A percentile compares a stretch with the other conserved stretches of the same genome.
Conservation (phyloP, 1,284 basidiomycete species). For the Puccinia polysora region DNA sequence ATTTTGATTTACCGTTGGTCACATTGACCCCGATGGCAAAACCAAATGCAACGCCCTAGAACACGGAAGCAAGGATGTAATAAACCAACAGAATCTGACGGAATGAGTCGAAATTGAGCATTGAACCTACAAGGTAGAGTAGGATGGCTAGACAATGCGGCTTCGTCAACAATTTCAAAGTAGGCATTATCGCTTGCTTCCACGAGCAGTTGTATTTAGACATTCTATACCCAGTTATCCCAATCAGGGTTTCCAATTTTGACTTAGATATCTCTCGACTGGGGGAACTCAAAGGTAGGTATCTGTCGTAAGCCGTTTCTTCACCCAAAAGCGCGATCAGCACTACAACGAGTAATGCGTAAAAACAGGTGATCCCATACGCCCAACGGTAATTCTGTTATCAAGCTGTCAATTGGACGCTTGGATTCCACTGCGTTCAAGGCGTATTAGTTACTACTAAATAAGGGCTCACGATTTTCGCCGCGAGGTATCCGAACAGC, state of each 20-base stretch:
- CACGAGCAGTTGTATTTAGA: slow-evolving; percentile 62
- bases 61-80: neutral
- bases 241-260: slow-evolving; percentile 63
- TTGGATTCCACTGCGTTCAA: neutral
- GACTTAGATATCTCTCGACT: neutral
- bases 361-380: slow-evolving; percentile 65
- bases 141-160: slow-evolving; percentile 62
- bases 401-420: slow-evolving; percentile 59
- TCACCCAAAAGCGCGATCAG: slow-evolving; percentile 62
- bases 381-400: slow-evolving; percentile 62
- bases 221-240: slow-evolving; percentile 64
- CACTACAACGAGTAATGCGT: slow-evolving; percentile 59
- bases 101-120: slow-evolving; percentile 52
- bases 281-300: slow-evolving; percentile 59
- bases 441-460: too few relatives aligned
- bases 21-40: slow-evolving; percentile 70
- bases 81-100: neutral
- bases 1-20: slow-evolving; percentile 61
- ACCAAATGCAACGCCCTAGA: slow-evolving; percentile 57
- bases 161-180: slow-evolving; percentile 62
- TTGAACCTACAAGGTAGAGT: slow-evolving; percentile 59
- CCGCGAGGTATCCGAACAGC: slow-evolving; percentile 38
- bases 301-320: slow-evolving; percentile 68
- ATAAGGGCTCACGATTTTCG: slow-evolving; percentile 16
- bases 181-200: slow-evolving; percentile 57